phyloP scores from a whole-genome alignment of 1,284 basidiomycete genomes.

The Malassezia japonica region DNA sequence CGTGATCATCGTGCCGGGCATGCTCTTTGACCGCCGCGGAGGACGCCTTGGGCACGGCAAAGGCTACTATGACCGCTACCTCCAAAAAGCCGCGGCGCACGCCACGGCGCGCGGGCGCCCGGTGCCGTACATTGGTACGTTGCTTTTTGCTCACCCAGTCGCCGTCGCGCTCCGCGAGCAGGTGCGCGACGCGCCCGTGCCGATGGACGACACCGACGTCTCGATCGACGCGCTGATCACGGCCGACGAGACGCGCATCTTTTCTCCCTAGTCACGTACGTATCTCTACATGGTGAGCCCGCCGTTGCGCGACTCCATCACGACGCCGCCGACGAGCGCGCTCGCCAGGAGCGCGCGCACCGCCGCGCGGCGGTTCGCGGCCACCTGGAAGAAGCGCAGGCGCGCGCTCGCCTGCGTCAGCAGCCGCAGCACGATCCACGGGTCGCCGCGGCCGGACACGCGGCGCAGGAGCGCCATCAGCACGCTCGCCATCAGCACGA shows the following conservation, averaged over 20 bases:
- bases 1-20: constrained; percentile 49
- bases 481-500: constrained; percentile 19
- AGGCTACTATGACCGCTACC: constrained; percentile 50
- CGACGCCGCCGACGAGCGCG: constrained; percentile 9
- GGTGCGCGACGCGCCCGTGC: constrained; percentile 6
- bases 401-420: constrained; percentile 9
- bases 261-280: neutral
- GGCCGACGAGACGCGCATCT: neutral
- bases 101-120: neutral
- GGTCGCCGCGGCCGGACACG: constrained; percentile 25
- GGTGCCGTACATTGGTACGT: constrained; percentile 4
- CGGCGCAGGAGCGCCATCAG: constrained; percentile 20
- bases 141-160: neutral
- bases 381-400: neutral
- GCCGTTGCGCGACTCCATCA: constrained; percentile 6
- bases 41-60: constrained; percentile 50
- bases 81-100: constrained; percentile 9
- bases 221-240: constrained; percentile 5
- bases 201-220: constrained; percentile 5
- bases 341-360: constrained; percentile 15
- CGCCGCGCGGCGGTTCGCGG: constrained; percentile 11
- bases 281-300: neutral
- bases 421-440: constrained; percentile 21
- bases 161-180: constrained; percentile 12
- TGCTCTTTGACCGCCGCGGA: constrained; percentile 47